phyloP scores from a whole-genome alignment of 441 rosid species.

The Corymbia calophylla region DNA sequence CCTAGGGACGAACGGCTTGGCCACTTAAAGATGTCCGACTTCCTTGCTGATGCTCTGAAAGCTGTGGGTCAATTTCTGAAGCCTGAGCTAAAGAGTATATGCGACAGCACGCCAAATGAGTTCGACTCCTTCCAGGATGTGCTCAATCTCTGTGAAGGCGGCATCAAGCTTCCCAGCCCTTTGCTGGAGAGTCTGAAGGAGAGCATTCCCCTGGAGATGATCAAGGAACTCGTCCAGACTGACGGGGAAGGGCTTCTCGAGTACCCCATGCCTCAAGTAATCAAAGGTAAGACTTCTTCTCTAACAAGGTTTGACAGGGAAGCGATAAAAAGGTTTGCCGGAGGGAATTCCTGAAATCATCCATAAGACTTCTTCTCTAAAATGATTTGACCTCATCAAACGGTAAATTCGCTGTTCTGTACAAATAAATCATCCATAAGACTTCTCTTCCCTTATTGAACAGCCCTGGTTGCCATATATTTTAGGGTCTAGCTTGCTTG shows the following conservation, averaged over 20 bases:
- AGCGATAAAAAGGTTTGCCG: too few relatives aligned
- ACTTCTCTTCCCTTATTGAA: slow-evolving; percentile 29
- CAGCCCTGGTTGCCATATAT: slow-evolving; percentile 53
- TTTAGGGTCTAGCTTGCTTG: slow-evolving; percentile 40
- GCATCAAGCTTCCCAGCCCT: not conserved
- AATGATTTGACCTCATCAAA: too few relatives aligned
- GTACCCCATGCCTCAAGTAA: not conserved
- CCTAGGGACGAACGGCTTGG: not conserved
- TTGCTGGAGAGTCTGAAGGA: not conserved
- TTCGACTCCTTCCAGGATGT: not conserved
- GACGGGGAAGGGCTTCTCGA: not conserved
- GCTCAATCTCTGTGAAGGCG: not conserved
- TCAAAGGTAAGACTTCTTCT: not conserved
- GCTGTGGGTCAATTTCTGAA: not conserved
- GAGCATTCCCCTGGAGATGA: not conserved
- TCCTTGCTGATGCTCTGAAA: not conserved
- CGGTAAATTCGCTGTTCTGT: too few relatives aligned
- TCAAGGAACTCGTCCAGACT: not conserved
- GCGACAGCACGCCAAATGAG: not conserved
- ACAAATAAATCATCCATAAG: too few relatives aligned
- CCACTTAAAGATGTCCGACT: not conserved
- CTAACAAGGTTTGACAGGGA: too few relatives aligned
- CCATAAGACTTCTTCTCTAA: too few relatives aligned
- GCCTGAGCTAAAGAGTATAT: not conserved
- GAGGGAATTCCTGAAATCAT: too few relatives aligned